A percentile compares a stretch with the other conserved stretches of the same genome.
phyloP scores from a whole-genome alignment of 805 yeast genomes.

The Starmerella bombi region DNA sequence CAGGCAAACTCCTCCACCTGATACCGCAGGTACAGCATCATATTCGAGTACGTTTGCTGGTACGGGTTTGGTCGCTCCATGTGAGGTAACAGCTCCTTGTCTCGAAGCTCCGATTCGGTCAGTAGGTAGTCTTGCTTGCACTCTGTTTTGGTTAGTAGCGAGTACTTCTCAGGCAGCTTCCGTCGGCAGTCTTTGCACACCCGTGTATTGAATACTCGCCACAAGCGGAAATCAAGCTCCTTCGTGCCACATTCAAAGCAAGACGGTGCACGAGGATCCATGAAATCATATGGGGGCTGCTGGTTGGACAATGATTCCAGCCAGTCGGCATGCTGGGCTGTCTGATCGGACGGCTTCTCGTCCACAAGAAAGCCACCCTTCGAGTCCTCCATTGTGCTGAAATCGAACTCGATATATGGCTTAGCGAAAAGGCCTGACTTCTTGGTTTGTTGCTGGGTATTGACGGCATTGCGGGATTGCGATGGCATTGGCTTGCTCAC shows the following conservation, averaged over 20 bases:
- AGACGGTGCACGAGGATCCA: conserved; percentile 58
- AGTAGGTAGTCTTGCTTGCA: conserved; percentile 82
- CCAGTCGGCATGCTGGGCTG: conserved; percentile 17
- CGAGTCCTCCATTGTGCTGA: conserved; percentile 78
- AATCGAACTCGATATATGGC: conserved; percentile 41
- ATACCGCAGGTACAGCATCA: conserved; percentile 81
- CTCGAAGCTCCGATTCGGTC: conserved; percentile 86
- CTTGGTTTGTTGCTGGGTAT: conserved; percentile 7
- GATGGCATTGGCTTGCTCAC: conserved; percentile 3
- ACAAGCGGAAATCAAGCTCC: conserved; percentile 65
- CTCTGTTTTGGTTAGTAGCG: conserved; percentile 87
- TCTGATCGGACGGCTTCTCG: conserved; percentile 25
- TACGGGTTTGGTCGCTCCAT: conserved; percentile 91
- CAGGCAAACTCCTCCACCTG: conserved; percentile 91
- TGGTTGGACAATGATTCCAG: conserved; percentile 27
- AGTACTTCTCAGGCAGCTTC: conserved; percentile 70
- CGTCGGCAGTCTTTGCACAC: conserved; percentile 74
- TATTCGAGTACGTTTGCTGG: conserved; percentile 70
- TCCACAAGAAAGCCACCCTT: conserved; percentile 70
- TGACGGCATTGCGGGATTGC: conserved; percentile 13
- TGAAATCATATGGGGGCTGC: conserved; percentile 29
- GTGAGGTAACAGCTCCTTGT: conserved; percentile 51
- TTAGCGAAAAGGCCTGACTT: conserved; percentile 17
- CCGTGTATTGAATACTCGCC: conserved; percentile 49
- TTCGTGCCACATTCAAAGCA: conserved; percentile 73